Evolutionary conservation across 495 filamentous ascomycete species (phyloP).

Genomic region (Penicillium soppii): DNA sequence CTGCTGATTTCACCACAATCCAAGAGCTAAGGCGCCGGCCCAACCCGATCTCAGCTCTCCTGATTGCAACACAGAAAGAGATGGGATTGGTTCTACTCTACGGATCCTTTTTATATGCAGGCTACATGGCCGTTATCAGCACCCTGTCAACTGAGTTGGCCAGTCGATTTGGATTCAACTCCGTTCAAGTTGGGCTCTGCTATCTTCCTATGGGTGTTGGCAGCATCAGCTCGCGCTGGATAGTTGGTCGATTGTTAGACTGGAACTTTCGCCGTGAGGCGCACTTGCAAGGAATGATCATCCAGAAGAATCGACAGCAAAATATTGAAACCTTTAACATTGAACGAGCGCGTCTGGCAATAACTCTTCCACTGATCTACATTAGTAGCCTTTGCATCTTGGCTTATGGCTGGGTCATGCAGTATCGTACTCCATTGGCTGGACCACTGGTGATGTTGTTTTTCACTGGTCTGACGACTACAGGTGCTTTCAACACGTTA

Average conservation of each 20-base stretch:
- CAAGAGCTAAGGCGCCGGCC: conserved; percentile 19
- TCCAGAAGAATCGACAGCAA: conserved; percentile 41
- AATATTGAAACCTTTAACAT: conserved; percentile 39
- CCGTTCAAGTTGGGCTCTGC: conserved; percentile 44
- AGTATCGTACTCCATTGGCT: conserved; percentile 32
- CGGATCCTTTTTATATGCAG: conserved; percentile 22
- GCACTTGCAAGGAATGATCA: conserved; percentile 21
- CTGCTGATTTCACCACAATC: conserved; percentile 7
- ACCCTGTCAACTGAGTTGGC: conserved; percentile 34
- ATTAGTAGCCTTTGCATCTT: conserved; percentile 27
- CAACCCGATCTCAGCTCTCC: conserved; percentile 25
- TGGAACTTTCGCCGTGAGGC: conserved; percentile 42
- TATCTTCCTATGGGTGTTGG: conserved; percentile 48
- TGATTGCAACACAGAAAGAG: conserved; percentile 40
- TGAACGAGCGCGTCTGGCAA: conserved; percentile 39
- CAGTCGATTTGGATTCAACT: conserved; percentile 37
- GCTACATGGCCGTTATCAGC: conserved; percentile 26
- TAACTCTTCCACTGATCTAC: conserved; percentile 37
- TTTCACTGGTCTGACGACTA: conserved; percentile 32
- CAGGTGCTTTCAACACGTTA: conserved; percentile 29
- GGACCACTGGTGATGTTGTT: conserved; percentile 43
- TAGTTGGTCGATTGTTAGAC: conserved; percentile 40
- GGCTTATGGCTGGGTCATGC: conserved; percentile 50
- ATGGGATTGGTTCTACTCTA: conserved; percentile 36
- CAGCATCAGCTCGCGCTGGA: conserved; percentile 31